Evolutionary conservation across 371 early-diverging fungal species (phyloP).

Genomic region (Circinella umbellata): DNA sequence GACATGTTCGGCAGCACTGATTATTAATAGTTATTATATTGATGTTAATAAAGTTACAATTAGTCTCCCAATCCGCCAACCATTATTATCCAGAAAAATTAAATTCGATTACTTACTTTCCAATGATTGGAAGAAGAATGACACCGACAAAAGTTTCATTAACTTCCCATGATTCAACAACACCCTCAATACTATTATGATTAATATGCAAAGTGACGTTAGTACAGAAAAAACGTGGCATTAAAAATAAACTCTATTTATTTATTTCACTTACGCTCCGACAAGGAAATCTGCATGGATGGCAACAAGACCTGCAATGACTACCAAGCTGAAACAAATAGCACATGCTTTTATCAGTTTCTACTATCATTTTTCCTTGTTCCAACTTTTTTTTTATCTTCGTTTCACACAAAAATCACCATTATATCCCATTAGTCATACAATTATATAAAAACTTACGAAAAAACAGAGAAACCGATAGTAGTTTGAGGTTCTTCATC

Average conservation of each 20-base stretch:
- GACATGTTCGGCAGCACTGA: slow-evolving; percentile 69
- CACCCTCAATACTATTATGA: slow-evolving; percentile 67
- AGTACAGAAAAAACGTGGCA: neutral
- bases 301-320: slow-evolving; percentile 66
- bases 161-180: slow-evolving; percentile 67
- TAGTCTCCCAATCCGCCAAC: too few species aligned
- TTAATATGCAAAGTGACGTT: neutral
- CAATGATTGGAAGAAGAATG: slow-evolving; percentile 87
- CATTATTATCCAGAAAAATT: neutral
- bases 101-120: slow-evolving; percentile 46
- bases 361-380: too few species aligned
- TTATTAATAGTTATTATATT: neutral
- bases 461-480: slow-evolving; percentile 38
- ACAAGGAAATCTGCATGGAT: slow-evolving; percentile 86
- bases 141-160: slow-evolving; percentile 87
- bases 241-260: neutral
- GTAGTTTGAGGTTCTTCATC: slow-evolving; percentile 56
- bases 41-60: too few species aligned
- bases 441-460: slow-evolving; percentile 24
- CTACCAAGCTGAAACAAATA: slow-evolving; percentile 43
- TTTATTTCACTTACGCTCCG: slow-evolving; percentile 32
- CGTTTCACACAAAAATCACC: neutral
- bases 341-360: too few species aligned
- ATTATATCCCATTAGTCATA: neutral
- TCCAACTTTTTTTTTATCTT: too few species aligned